Conservation (phyloP, 768 basidiomycete species). For the Boletus vermiculosoides region DNA sequence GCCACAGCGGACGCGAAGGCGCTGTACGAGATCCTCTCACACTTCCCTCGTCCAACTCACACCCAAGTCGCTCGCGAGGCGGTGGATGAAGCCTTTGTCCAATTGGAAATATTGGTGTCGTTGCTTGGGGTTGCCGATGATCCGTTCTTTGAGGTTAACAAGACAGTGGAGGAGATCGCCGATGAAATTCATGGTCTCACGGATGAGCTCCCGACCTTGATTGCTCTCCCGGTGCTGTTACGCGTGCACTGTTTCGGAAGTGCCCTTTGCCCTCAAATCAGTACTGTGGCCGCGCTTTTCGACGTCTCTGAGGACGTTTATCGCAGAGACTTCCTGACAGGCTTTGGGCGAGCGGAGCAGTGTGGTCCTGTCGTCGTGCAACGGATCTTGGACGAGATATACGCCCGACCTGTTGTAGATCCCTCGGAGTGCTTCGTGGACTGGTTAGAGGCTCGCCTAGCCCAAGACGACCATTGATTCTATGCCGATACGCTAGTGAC, state of each 20-base stretch:
- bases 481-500: not conserved
- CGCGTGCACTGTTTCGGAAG: conserved; percentile 38
- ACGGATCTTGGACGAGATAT: conserved; percentile 53
- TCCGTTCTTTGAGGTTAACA: conserved; percentile 26
- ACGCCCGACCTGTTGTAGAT: conserved; percentile 31
- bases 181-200: conserved; percentile 53
- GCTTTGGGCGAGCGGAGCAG: conserved; percentile 78
- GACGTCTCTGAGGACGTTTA: conserved; percentile 63
- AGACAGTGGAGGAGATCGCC: conserved; percentile 26
- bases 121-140: conserved; percentile 53
- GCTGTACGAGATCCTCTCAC: conserved; percentile 57
- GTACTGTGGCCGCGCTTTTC: conserved; percentile 51
- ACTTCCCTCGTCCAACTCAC: conserved; percentile 59
- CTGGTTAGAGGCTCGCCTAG: conserved; percentile 44
- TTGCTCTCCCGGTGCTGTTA: conserved; percentile 68
- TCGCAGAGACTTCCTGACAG: conserved; percentile 63
- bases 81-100: conserved; percentile 75
- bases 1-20: conserved; percentile 58
- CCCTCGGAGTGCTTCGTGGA: conserved; percentile 33
- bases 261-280: conserved; percentile 1
- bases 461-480: conserved; percentile 19
- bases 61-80: conserved; percentile 71
- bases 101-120: conserved; percentile 53
- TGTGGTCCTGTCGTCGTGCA: conserved; percentile 59
- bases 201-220: conserved; percentile 67